Evolutionary conservation across 805 yeast genomes (phyloP), one percentile per base, ranked within the genome.

Genomic region (Blastobotrys attinorum): DNA sequence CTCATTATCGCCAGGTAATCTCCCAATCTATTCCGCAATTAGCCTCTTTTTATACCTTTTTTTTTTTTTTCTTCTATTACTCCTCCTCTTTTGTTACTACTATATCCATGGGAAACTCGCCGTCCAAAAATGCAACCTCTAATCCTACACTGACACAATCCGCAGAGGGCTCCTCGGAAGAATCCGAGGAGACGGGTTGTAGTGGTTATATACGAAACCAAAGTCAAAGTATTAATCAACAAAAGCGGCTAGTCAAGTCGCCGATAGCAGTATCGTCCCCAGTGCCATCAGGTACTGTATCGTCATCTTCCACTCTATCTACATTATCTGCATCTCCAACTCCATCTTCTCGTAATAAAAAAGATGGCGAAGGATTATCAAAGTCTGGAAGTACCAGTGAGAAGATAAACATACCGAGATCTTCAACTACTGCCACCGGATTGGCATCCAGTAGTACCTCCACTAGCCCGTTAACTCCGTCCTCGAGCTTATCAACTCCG

Each of bases 71-170:
- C n/a, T n/a, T n/a, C n/a, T n/a, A n/a, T n/a, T n/a, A n/a, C n/a
- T n/a, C n/a, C n/a, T n/a, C n/a, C n/a, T n/a, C n/a, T n/a, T n/a
- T n/a, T n/a, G n/a, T n/a, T n/a, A n/a, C n/a, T n/a, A n/a, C n/a
- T n/a, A 13, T 37, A 37, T 40, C 51, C 42, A 53, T 53, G 57
- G 57, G 57, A 17, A 65, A 64, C 58, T 60, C 67, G 47, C 69
- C 69, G 54, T 64, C 67, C 47, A 62, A 59, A 54, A 61, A 64
- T 64, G 69, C 59, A 44, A 44, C 61, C 53, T 52, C 53, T 48
- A 52, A 54, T 46, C 44, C 62, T 15, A 10, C 52, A 20, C 23
- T 44, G 39, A 52, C 60, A 48, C 42, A 59, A 37, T 54, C 57
- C 39, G 40, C 61, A 39, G 55, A 50, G 39, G 55, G 64, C 22